A percentile compares a stretch with the other conserved stretches of the same genome.
These are phyloP conservation scores for Epicoccum sorghinum DNA, from an alignment of 2,329 filamentous ascomycete species.

Conservation along the genomic window DNA sequence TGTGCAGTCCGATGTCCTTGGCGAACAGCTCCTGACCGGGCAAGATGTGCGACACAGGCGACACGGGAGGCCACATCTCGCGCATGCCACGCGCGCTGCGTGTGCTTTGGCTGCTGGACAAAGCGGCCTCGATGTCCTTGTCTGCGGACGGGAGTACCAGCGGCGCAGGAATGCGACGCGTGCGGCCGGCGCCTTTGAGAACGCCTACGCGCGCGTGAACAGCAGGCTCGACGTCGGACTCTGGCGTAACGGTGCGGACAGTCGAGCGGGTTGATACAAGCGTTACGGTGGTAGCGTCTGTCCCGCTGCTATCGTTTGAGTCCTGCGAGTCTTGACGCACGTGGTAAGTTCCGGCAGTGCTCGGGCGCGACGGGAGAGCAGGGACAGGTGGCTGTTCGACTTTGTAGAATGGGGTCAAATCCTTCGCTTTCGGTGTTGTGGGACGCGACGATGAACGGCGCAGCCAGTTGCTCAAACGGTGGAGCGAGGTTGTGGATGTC, in stretches of 20 bases:
- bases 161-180: conserved; percentile 37
- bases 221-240: conserved; percentile 9
- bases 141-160: conserved; percentile 26
- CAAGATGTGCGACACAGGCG: conserved; percentile 35
- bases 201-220: conserved; percentile 20
- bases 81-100: conserved; percentile 23
- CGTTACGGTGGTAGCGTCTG: conserved; percentile 40
- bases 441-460: conserved; percentile 39
- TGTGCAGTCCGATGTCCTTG: conserved; percentile 22
- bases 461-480: conserved; percentile 44
- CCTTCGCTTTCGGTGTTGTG: conserved; percentile 28
- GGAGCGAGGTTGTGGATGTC: conserved; percentile 43
- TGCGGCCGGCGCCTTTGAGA: conserved; percentile 32
- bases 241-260: conserved; percentile 7
- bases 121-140: conserved; percentile 30
- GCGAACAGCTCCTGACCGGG: conserved; percentile 41
- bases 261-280: conserved; percentile 26
- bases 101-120: conserved; percentile 19
- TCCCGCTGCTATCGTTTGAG: conserved; percentile 35
- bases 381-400: conserved; percentile 23
- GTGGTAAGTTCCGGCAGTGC: conserved; percentile 33
- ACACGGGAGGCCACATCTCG: conserved; percentile 35
- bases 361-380: conserved; percentile 20
- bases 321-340: conserved; percentile 40
- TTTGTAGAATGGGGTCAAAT: conserved; percentile 38